These are phyloP conservation scores for Ulmus americana DNA, from an alignment of 331 rosid genomes.

Conservation along the genomic window DNA sequence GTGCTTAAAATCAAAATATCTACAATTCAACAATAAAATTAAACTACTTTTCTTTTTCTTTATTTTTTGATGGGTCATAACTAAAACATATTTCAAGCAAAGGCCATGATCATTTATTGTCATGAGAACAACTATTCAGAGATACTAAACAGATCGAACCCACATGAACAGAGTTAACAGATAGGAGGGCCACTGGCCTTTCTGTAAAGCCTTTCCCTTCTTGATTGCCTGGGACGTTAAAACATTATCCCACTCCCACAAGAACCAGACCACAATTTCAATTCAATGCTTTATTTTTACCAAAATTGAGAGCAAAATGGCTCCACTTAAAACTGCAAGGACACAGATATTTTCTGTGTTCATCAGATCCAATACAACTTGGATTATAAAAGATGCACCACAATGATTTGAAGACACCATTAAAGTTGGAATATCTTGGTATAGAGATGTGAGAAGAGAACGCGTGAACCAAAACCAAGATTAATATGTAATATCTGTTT, in stretches of 20 bases:
- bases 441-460: slow-evolving; percentile 4
- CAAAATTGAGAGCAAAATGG: slow-evolving; percentile 1
- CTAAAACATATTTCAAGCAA: no score
- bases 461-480: neutral
- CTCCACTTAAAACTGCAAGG: slow-evolving; percentile 1
- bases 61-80: neutral
- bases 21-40: no score
- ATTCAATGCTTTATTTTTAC: slow-evolving; percentile 3
- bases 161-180: neutral
- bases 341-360: neutral
- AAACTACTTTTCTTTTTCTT: no score
- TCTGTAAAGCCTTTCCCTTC: neutral
- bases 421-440: neutral
- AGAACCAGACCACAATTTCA: slow-evolving; percentile 1
- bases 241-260: slow-evolving; percentile 19
- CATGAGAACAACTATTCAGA: neutral
- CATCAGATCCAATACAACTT: slow-evolving; percentile 8
- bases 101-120: neutral
- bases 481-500: neutral
- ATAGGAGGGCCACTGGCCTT: neutral
- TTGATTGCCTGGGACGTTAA: neutral
- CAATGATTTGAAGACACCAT: neutral
- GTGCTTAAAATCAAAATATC: no score
- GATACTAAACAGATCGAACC: neutral
- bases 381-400: neutral